Base-by-base conservation (phyloP, 768 basidiomycete genomes). In the Tricholoma sp. region DNA sequence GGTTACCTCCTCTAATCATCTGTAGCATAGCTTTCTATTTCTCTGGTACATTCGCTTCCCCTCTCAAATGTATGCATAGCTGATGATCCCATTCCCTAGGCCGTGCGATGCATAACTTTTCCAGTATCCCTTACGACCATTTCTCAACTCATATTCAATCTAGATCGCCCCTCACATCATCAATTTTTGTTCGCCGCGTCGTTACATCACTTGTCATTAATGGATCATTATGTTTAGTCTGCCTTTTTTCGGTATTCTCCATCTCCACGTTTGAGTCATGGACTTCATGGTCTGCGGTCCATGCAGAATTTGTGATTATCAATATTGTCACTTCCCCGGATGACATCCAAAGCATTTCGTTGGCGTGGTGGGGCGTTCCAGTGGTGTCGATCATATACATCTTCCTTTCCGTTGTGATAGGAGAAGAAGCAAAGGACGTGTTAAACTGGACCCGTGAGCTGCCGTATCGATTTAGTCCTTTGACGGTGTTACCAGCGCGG, bases 151-250 rank as follows among this genome's bases (percentile, higher is more conserved):
- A 78, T 61, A 54, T 78, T 13, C 75, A 79, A 60, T 63, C 76
- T 1, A 73, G 74, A 13, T 73, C 72, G 1, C 68, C 72, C 9
- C 70, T 80, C 50, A 76, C 72, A 9, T 72, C 75, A 7, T 74
- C 75, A 6, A 67, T 75, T 10, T 89, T 88, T 66, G 62, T 82
- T 31, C 82, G 87, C 18, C 79, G 84, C 8, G 70, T 87, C 53
- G 67, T 76, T 2, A 74, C 82, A 24, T 76, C 77, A 10, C 62
- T 77, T 17, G 58, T 75, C 18, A 79, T 81, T 53, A 73, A 80
- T 17, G 50, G 68, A 0, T 62, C 75, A 13, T 73, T 78, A n/a
- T 61, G 78, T 17, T 60, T 78, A 1, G 59, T 80, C 57, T 62
- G 65, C 45, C 57, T 74, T 15, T 72, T 77, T 56, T 74, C 67